A percentile compares a stretch with the other conserved stretches of the same genome.
These are phyloP conservation scores for Oldenlandia corymbosa DNA, from an alignment of 257 asterid species.

Conservation along the genomic window DNA sequence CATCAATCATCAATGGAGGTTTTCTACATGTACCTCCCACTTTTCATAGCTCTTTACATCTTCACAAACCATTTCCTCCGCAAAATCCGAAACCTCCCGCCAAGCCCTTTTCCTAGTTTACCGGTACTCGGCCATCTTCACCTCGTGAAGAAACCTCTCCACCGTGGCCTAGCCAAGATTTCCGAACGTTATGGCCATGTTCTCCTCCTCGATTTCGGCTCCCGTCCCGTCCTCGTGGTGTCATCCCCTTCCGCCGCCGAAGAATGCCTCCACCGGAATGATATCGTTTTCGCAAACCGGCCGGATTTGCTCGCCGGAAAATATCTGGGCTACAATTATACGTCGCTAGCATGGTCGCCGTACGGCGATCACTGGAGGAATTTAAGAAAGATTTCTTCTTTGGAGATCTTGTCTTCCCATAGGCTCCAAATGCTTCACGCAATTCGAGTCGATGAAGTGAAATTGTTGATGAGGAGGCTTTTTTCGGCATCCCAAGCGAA, in stretches of 20 bases:
- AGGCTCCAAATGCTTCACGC: slow-evolving; percentile 45
- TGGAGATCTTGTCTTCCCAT: slow-evolving; percentile 51
- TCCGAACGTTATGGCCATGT: slow-evolving; percentile 51
- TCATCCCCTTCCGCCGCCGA: slow-evolving; percentile 64
- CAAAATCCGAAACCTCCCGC: slow-evolving; percentile 45
- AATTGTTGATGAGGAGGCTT: slow-evolving; percentile 28
- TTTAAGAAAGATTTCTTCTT: slow-evolving; percentile 39
- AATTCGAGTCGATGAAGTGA: slow-evolving; percentile 54
- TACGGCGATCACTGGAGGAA: slow-evolving; percentile 69
- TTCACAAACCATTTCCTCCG: slow-evolving; percentile 32
- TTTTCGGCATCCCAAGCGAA: slow-evolving; percentile 13
- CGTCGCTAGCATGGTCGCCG: slow-evolving; percentile 43
- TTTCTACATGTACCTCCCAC: slow-evolving; percentile 20
- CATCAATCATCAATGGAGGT: slow-evolving; percentile 18
- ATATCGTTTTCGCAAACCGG: slow-evolving; percentile 56
- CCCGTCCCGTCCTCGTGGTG: slow-evolving; percentile 61
- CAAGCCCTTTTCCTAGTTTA: slow-evolving; percentile 38
- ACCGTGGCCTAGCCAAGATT: slow-evolving; percentile 43
- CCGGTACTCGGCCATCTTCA: slow-evolving; percentile 67
- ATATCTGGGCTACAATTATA: slow-evolving; percentile 46
- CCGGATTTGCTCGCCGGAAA: slow-evolving; percentile 48
- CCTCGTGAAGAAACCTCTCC: slow-evolving; percentile 49
- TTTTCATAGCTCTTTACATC: slow-evolving; percentile 32
- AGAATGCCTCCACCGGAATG: slow-evolving; percentile 53
- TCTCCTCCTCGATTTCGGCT: slow-evolving; percentile 51